These are phyloP conservation scores for Citrullus mucosospermus DNA, from an alignment of 306 rosid genomes.

Conservation along the genomic window DNA sequence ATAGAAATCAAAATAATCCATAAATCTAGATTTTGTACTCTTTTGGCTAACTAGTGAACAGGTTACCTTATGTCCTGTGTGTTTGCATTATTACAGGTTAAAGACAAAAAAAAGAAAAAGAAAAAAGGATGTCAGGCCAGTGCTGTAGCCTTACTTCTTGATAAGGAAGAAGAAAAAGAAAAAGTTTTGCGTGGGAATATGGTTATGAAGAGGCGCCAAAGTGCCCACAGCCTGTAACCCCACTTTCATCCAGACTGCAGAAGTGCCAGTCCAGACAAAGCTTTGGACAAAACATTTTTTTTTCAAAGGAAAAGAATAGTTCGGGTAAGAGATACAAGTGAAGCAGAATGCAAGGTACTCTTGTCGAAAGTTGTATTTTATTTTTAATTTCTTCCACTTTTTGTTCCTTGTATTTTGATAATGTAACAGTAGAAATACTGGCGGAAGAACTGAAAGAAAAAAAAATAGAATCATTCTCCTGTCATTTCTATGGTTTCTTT, in stretches of 20 bases:
- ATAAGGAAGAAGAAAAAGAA: not conserved
- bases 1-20: not conserved
- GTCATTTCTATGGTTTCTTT: not conserved
- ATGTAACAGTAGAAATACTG: not conserved
- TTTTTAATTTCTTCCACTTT: not conserved
- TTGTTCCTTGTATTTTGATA: slow-evolving; percentile 3
- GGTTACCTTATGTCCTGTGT: not conserved
- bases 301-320: not conserved
- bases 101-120: not conserved
- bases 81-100: not conserved
- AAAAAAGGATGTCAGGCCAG: not conserved
- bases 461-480: slow-evolving; percentile 3
- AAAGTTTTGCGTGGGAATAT: slow-evolving; percentile 3
- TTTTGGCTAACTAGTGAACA: not conserved
- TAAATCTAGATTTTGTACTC: not conserved
- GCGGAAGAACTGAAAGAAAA: not conserved
- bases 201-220: slow-evolving; percentile 17
- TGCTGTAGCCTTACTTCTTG: not conserved
- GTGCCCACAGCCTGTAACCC: slow-evolving; percentile 9
- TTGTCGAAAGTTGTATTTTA: slow-evolving; percentile 5
- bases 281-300: not conserved
- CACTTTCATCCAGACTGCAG: slow-evolving; percentile 3
- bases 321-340: not conserved
- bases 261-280: slow-evolving; percentile 2
- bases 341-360: slow-evolving; percentile 9